Evolutionary conservation across 257 asterid species (phyloP), one percentile per base, ranked within the genome.

Genomic region (Knoxia roxburghii): DNA sequence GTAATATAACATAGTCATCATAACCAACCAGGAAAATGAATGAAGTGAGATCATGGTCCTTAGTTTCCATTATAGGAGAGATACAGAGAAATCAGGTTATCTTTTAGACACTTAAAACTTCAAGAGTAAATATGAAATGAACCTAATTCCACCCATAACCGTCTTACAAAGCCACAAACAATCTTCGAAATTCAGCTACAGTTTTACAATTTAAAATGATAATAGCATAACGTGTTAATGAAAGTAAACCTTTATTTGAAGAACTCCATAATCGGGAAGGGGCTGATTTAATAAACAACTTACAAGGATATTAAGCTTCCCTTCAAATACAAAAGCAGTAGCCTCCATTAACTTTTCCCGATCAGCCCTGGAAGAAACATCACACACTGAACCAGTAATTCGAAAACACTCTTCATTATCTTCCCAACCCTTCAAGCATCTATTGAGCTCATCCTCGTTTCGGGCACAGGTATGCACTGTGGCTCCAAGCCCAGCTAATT

Each of bases 301-400:
- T 57, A 83, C 95, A 68, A 87, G 91, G 69, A 87, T 78, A 68
- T 87, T 69, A 66, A 87, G 87, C 79, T 76, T 83, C 77, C 89
- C 91, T 17, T 70, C 67, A 77, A 81, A 85, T 51, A 69, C 24
- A 23, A 81, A 76, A 11, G 81, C 69, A 59, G 80, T 79, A 15
- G 75, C 57, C 11, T 78, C 82, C 59, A 83, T 68, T 62, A 85
- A 72, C 72, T 72, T 83, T 54, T 68, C 82, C 15, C 89, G 81
- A 23, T 79, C 85, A 35, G 80, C 63, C 53, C 67, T 74, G 29
- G 85, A 83, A 29, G 84, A 84, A 35, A 84, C 79, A 65, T 87
- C 83, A 53, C 91, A 87, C 10, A 76, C 84, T 33, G 91, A 87
- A 46, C 87, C 95, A 18, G 83, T 70, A 55, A 85, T 80, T 46